Evolutionary conservation across 2,329 filamentous ascomycete species (phyloP).

Genomic region (Myriosclerotinia scirpicola): DNA sequence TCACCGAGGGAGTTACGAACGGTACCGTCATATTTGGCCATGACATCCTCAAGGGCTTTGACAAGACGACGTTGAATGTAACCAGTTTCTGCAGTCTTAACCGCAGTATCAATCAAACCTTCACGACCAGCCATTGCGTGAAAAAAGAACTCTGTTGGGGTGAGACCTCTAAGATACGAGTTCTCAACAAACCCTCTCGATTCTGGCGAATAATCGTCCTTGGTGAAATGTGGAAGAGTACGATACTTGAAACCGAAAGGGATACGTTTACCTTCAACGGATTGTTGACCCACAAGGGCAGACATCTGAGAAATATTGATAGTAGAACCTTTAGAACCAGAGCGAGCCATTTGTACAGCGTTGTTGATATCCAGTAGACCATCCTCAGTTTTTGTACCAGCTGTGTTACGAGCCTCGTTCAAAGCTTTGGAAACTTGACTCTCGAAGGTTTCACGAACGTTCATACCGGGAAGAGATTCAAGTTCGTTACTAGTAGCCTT

Average conservation of each 20-base stretch:
- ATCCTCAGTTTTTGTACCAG: slow-evolving; percentile 87
- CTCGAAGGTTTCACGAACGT: slow-evolving; percentile 96
- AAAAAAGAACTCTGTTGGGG: slow-evolving; percentile 97
- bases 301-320: slow-evolving; percentile 99
- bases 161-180: slow-evolving; percentile 93
- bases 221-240: slow-evolving; percentile 95
- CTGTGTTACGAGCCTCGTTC: slow-evolving; percentile 94
- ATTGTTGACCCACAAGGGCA: slow-evolving; percentile 94
- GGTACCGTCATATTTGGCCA: slow-evolving; percentile 95
- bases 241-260: slow-evolving; percentile 99
- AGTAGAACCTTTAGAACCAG: slow-evolving; percentile 96
- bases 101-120: slow-evolving; percentile 98
- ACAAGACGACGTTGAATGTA: slow-evolving; percentile 98
- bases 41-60: slow-evolving; percentile 96
- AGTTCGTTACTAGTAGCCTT: slow-evolving; percentile 82
- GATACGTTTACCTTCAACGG: slow-evolving; percentile 97
- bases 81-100: slow-evolving; percentile 98
- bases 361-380: slow-evolving; percentile 96
- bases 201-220: slow-evolving; percentile 97
- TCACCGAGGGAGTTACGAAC: slow-evolving; percentile 96
- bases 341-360: slow-evolving; percentile 91
- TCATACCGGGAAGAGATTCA: slow-evolving; percentile 97
- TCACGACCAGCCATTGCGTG: slow-evolving; percentile 99
- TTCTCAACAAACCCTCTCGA: slow-evolving; percentile 98
- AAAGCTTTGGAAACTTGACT: slow-evolving; percentile 92